Base-by-base conservation (phyloP, 441 rosid species). In the Populus trichocarpa region DNA sequence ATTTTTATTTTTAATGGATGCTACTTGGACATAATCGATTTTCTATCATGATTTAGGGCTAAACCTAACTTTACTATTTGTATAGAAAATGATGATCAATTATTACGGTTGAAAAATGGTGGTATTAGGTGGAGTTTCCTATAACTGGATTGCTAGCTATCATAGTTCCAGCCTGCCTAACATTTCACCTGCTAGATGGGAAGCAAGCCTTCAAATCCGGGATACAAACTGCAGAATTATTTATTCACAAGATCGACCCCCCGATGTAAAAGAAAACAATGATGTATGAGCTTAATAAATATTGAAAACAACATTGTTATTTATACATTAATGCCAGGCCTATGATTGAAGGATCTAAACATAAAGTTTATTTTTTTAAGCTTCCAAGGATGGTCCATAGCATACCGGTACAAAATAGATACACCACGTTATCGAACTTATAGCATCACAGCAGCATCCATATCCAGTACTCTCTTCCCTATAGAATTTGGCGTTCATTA, bases 251-350 rank as follows among this genome's bases (percentile, higher is more conserved):
- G 14, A 40, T 40, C 14, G 46, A 64, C 68, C 70, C 11, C 10
- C 33, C 22, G 20, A 32, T 13, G 18, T 46, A 46, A 46, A 26
- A 38, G 20, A 4, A 59, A 72, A 57, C 46, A 59, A 30, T 72
- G 25, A n/a, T 65, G 61, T 36, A 63, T 74, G 11, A 38, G 42
- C 36, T 74, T 38, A 65, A 61, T 20, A 63, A 25, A 53, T 72
- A 64, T n/a, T 23, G 25, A 30, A 14, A 74, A 74, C 70, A 63
- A 7, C 77, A 50, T 67, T 40, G 16, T 67, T 16, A 20, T 75
- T 33, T 72, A 67, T 76, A 76, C 79, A 76, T 59, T 13, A 46
- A 46, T 61, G 67, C 57, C 35, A 57, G 23, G 22, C 20, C 65
- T 46, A 53, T 46, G 36, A 38, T 75, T 67, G 63, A 75, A 67